Evolutionary conservation across 2,329 filamentous ascomycete species (phyloP).

Genomic region (Venturia effusa): DNA sequence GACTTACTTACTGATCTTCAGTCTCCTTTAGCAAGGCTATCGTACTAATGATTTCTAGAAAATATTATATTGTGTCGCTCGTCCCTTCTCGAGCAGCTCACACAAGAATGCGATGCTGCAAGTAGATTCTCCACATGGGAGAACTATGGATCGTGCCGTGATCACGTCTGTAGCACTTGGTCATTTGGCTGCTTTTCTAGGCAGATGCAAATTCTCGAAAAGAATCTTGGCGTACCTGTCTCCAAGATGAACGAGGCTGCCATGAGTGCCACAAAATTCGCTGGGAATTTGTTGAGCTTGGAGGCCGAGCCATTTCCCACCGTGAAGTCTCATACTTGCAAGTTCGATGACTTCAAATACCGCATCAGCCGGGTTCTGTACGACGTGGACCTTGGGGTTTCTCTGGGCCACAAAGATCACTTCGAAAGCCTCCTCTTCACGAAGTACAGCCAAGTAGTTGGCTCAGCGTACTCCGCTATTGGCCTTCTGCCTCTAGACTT

Average conservation of each 20-base stretch:
- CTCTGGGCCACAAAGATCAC: background rate
- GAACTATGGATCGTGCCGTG: background rate
- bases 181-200: background rate
- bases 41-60: background rate
- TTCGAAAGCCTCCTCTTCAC: background rate
- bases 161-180: background rate
- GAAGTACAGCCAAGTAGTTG: background rate
- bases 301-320: background rate
- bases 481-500: background rate
- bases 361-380: background rate
- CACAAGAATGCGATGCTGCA: background rate
- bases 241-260: background rate
- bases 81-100: background rate
- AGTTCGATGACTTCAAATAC: background rate
- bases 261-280: background rate
- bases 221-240: background rate
- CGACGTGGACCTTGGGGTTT: no score
- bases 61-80: background rate
- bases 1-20: no score
- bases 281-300: background rate
- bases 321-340: background rate
- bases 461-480: background rate
- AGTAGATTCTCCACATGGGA: background rate
- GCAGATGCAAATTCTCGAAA: background rate
- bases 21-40: no score